phyloP scores from a whole-genome alignment of 164 flowering plant genomes.

The Dillenia turbinata region DNA sequence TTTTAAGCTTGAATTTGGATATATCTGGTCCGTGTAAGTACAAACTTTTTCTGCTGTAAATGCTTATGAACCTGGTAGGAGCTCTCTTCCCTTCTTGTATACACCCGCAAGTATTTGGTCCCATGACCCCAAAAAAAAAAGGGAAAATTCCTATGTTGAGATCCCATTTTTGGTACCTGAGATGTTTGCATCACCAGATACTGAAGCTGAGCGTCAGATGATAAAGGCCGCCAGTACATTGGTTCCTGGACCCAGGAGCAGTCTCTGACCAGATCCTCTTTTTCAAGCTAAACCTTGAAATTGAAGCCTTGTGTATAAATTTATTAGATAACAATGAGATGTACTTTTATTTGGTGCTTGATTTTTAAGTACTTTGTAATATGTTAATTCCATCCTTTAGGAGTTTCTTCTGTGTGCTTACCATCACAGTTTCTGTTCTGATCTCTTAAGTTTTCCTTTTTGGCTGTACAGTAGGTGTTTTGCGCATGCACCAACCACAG shows the following conservation, averaged over 20 bases:
- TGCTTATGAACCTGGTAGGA: conserved; percentile 23
- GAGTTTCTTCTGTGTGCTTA: no score
- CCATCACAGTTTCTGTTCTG: no score
- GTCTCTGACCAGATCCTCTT: conserved; percentile 4
- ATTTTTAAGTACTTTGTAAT: no score
- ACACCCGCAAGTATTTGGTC: conserved; percentile 1
- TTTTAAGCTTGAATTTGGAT: conserved; percentile 9
- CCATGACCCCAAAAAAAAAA: conserved; percentile 14
- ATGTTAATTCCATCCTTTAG: no score
- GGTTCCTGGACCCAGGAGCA: conserved; percentile 8
- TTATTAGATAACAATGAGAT: conserved; percentile 11
- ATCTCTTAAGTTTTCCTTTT: no score
- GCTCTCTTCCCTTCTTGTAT: conserved; percentile 18
- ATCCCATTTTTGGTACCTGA: conserved; percentile 33
- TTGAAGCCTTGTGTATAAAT: conserved; percentile 14
- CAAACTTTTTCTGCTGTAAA: conserved; percentile 30
- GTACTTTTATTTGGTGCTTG: conserved; percentile 13
- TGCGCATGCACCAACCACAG: no score
- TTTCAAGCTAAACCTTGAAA: conserved; percentile 8
- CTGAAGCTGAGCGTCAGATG: conserved; percentile 21
- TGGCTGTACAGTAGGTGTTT: no score
- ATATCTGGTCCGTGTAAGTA: conserved; percentile 30
- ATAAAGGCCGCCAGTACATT: conserved; percentile 8
- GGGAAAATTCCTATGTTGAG: conserved; percentile 19
- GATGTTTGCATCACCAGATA: conserved; percentile 15